These are phyloP conservation scores for Angomonas deanei DNA, from an alignment of 208 protist genomes.

Conservation along the genomic window DNA sequence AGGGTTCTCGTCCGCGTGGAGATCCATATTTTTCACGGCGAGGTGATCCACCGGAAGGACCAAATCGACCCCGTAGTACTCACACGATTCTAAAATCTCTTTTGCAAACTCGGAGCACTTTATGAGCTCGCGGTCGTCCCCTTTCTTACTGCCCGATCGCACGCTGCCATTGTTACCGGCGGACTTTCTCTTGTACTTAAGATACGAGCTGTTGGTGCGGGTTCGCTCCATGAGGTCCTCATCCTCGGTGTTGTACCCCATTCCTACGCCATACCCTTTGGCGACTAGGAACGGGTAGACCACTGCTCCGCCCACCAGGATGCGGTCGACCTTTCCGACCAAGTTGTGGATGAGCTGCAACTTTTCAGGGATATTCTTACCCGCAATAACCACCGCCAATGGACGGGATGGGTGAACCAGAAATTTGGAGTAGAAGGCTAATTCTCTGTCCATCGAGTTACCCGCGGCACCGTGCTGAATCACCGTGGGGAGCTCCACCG, in stretches of 20 bases:
- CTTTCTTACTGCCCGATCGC: not conserved
- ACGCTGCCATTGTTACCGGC: not conserved
- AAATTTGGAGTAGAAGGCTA: conserved; percentile 76
- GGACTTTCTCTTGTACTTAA: not conserved
- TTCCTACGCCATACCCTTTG: conserved; percentile 32
- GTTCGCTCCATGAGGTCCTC: conserved; percentile 10
- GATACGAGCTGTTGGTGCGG: not conserved
- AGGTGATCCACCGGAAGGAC: conserved; percentile 96
- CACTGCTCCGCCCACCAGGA: conserved; percentile 57
- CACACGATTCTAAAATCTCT: conserved; percentile 89
- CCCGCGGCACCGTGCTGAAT: conserved; percentile 70
- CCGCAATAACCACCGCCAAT: conserved; percentile 51
- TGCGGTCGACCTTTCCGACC: conserved; percentile 61
- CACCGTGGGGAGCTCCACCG: conserved; percentile 56
- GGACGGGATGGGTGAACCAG: conserved; percentile 50
- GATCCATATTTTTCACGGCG: conserved; percentile 49
- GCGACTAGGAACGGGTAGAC: conserved; percentile 64
- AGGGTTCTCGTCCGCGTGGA: conserved; percentile 11
- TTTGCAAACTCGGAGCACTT: conserved; percentile 57
- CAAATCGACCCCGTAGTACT: conserved; percentile 92
- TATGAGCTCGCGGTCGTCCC: conserved; percentile 14
- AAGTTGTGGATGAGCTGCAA: conserved; percentile 57
- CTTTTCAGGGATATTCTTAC: conserved; percentile 49
- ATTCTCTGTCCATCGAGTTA: conserved; percentile 63
- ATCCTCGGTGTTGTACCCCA: conserved; percentile 22